These are phyloP conservation scores for Daldinia eschscholtzii DNA, from an alignment of 2,329 filamentous ascomycete genomes.

Conservation along the genomic window DNA sequence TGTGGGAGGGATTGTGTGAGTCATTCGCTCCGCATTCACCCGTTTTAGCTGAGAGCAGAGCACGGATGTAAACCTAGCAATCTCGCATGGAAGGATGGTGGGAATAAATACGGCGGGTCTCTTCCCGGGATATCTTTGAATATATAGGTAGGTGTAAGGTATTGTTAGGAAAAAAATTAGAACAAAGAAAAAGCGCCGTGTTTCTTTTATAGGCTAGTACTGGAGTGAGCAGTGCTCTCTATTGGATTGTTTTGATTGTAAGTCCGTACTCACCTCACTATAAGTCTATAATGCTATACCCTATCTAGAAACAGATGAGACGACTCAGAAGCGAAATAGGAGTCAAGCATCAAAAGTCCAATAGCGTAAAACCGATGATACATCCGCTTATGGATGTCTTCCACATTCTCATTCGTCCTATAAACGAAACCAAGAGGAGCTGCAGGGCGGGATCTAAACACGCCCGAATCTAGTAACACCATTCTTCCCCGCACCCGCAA, in stretches of 20 bases:
- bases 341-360: background rate
- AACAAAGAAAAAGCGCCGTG: too few species aligned
- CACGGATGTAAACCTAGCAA: constrained; percentile 22
- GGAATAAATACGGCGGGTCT: background rate
- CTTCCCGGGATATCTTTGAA: constrained; percentile 7
- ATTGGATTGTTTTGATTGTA: background rate
- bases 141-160: background rate
- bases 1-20: constrained; percentile 35
- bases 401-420: constrained; percentile 26
- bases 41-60: constrained; percentile 3
- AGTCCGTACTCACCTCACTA: too few species aligned
- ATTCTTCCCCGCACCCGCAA: constrained; percentile 36
- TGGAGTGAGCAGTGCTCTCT: background rate
- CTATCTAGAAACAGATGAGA: background rate
- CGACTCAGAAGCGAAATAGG: background rate
- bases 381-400: background rate
- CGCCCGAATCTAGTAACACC: constrained; percentile 22
- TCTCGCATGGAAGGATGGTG: constrained; percentile 34
- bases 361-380: constrained; percentile 1
- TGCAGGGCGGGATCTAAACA: constrained; percentile 36
- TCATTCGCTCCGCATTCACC: constrained; percentile 33
- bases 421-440: constrained; percentile 14
- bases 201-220: too few species aligned
- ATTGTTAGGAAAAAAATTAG: too few species aligned
- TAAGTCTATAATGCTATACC: background rate